Evolutionary conservation across 2,329 filamentous ascomycete species (phyloP).

Genomic region (Penicillium sp.): DNA sequence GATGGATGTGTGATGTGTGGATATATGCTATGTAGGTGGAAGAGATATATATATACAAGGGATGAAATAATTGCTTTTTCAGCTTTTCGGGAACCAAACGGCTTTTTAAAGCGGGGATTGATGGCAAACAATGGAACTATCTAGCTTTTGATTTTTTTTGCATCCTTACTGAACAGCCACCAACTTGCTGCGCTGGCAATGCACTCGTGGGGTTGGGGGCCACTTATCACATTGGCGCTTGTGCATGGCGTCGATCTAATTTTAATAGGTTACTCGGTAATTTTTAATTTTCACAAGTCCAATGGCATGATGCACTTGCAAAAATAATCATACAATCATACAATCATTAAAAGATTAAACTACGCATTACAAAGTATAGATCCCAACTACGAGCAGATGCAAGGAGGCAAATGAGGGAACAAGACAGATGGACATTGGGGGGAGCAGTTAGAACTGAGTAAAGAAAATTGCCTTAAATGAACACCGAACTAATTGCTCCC

Average conservation of each 20-base stretch:
- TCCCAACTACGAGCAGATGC: conserved; percentile 8
- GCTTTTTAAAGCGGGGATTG: conserved; percentile 9
- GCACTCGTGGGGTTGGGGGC: conserved; percentile 4
- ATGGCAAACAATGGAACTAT: conserved; percentile 1
- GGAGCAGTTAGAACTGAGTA: conserved; percentile 35
- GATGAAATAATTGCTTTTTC: not conserved
- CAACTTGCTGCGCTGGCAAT: conserved; percentile 6
- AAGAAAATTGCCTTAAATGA: conserved; percentile 33
- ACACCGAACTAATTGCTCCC: conserved; percentile 36
- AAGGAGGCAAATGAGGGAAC: conserved; percentile 27
- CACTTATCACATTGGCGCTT: conserved; percentile 8
- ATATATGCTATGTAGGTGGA: not conserved
- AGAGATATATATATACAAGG: not conserved
- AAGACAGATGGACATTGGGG: conserved; percentile 30
- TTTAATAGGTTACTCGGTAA: not conserved
- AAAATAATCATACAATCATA: not conserved
- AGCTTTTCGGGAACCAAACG: not conserved
- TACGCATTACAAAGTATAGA: not conserved
- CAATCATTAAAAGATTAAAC: not conserved
- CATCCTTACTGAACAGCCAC: conserved; percentile 8
- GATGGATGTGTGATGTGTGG: not conserved
- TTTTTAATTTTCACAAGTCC: not conserved
- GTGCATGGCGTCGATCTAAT: conserved; percentile 5
- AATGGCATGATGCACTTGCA: not conserved
- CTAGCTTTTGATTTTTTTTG: not conserved